phyloP scores from a whole-genome alignment of 2,329 filamentous ascomycete genomes.

The Annulohypoxylon truncatum region DNA sequence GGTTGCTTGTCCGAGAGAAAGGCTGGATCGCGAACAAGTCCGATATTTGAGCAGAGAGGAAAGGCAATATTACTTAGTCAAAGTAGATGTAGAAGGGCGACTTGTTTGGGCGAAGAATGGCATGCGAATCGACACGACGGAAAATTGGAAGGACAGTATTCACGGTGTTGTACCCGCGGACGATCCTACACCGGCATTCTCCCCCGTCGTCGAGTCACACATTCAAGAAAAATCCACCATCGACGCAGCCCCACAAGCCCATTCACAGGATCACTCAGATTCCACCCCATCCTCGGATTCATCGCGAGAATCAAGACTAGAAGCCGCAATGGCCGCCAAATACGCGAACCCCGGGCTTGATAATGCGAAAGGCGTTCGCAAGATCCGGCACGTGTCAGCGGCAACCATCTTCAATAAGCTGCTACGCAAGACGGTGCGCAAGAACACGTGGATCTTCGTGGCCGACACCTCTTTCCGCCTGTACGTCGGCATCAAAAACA shows the following conservation, averaged over 20 bases:
- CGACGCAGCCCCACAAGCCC: slow-evolving; percentile 43
- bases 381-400: slow-evolving; percentile 72
- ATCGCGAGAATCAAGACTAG: slow-evolving; percentile 60
- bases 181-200: slow-evolving; percentile 68
- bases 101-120: slow-evolving; percentile 91
- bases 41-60: slow-evolving; percentile 88
- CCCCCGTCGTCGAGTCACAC: slow-evolving; percentile 50
- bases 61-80: slow-evolving; percentile 81
- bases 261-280: slow-evolving; percentile 36
- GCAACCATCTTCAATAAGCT: slow-evolving; percentile 82
- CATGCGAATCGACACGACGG: slow-evolving; percentile 79
- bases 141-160: slow-evolving; percentile 81
- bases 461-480: slow-evolving; percentile 86
- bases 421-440: slow-evolving; percentile 80
- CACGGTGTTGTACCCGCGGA: slow-evolving; percentile 75
- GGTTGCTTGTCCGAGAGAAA: slow-evolving; percentile 76
- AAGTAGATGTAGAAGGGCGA: slow-evolving; percentile 77
- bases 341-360: slow-evolving; percentile 74
- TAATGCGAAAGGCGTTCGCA: slow-evolving; percentile 66
- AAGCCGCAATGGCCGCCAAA: slow-evolving; percentile 70
- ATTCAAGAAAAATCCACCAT: slow-evolving; percentile 40
- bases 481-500: slow-evolving; percentile 91
- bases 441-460: slow-evolving; percentile 95
- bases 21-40: slow-evolving; percentile 81
- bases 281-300: slow-evolving; percentile 48